Evolutionary conservation across 2,329 filamentous ascomycete genomes (phyloP).

Genomic region (Cladophialophora bantiana): DNA sequence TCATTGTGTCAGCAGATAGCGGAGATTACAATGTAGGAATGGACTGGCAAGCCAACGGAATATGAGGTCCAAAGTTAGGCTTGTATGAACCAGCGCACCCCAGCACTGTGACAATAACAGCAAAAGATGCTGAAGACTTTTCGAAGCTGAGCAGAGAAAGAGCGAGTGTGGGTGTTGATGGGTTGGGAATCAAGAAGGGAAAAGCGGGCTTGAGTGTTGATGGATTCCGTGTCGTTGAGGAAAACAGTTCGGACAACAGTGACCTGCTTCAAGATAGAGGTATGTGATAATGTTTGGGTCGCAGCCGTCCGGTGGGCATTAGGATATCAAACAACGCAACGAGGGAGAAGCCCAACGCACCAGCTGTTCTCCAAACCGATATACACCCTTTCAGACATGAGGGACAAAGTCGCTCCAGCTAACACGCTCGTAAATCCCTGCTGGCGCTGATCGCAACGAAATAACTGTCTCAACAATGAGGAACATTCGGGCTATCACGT

Average conservation of each 20-base stretch:
- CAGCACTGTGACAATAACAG: no score
- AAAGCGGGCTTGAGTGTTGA: no score
- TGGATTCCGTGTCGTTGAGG: neutral
- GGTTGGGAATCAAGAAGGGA: no score
- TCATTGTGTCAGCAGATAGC: no score
- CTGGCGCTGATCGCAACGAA: conserved; percentile 2
- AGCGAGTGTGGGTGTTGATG: no score
- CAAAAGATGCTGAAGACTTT: no score
- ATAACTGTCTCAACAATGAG: conserved; percentile 11
- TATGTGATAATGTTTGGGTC: neutral
- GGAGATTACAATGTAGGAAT: no score
- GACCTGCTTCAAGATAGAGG: neutral
- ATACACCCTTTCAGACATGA: conserved; percentile 8
- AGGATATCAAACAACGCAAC: neutral
- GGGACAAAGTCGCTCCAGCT: neutral
- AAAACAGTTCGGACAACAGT: neutral
- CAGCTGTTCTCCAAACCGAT: neutral
- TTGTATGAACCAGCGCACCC: no score
- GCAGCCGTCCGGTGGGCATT: neutral
- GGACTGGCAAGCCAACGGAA: no score
- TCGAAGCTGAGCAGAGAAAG: no score
- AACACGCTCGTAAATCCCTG: conserved; percentile 8
- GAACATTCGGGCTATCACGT: neutral
- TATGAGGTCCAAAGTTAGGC: no score
- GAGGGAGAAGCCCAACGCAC: neutral